phyloP scores from a whole-genome alignment of 352 stramenopile genomes.

The Globisporangium megalacanthum region DNA sequence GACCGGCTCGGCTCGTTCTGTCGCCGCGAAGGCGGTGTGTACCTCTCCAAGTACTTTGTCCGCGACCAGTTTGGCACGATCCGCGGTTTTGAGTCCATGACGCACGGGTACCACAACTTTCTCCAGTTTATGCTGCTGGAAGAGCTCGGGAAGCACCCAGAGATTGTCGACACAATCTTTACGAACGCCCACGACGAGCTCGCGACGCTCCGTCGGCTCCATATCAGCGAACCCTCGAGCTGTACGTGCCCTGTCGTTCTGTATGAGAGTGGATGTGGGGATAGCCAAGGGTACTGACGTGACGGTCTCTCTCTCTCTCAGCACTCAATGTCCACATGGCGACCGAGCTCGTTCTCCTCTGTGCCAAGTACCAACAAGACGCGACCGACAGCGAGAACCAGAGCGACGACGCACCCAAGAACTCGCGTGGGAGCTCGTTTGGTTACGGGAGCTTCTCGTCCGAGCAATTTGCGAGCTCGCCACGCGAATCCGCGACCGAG shows the following conservation, averaged over 20 bases:
- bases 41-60: conserved; percentile 87
- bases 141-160: conserved; percentile 70
- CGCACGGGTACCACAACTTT: conserved; percentile 88
- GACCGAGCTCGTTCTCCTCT: conserved; percentile 63
- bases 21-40: conserved; percentile 72
- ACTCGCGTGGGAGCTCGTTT: conserved; percentile 28
- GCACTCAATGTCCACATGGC: conserved; percentile 69
- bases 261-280: neutral
- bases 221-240: conserved; percentile 47
- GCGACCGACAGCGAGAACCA: conserved; percentile 29
- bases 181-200: conserved; percentile 62
- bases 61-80: conserved; percentile 87
- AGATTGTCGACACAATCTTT: conserved; percentile 66
- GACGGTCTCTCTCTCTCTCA: conserved; percentile 7
- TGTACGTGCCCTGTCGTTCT: conserved; percentile 16
- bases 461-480: conserved; percentile 55
- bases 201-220: conserved; percentile 36
- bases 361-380: conserved; percentile 51
- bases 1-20: conserved; percentile 79
- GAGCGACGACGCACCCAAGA: conserved; percentile 24
- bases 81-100: conserved; percentile 83
- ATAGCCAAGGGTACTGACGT: neutral
- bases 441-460: conserved; percentile 46
- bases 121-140: conserved; percentile 86
- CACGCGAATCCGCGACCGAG: conserved; percentile 48